Evolutionary conservation across 441 rosid species (phyloP), one percentile per base, ranked within the genome.

Genomic region (Erodium moschatum): DNA sequence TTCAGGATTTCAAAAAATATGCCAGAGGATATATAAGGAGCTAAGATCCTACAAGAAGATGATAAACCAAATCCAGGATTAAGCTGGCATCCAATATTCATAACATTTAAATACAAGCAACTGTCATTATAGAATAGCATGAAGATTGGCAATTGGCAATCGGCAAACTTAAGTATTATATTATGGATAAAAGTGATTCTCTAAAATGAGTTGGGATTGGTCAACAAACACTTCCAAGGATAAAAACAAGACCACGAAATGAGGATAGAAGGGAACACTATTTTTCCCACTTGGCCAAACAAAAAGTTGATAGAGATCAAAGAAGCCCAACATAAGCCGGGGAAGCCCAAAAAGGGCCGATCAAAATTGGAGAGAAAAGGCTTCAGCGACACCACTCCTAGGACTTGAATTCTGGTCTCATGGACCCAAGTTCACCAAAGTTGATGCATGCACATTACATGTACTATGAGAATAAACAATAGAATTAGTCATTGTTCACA

Each of bases 21-120:
- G 67, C 90, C 91, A 20, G 70, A 73, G n/a, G 96, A 86, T 80
- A 91, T 88, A 67, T 77, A 78, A 10, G 95, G 90, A 73, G 91
- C 89, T 82, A 92, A 71, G 31, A 89, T 50, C 79, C 95, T 93
- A 74, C 69, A 77, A 74, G 52, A 68, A 72, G 65, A 73, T 29
- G 33, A 64, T 15, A 6, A 71, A 6, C 35, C 19, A 56, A 33
- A 68, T 58, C 29, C 19, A 5, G 31, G 70, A 76, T 48, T 12
- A 1, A 48, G n/a, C 2, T 13, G 56, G 16, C 56, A 48, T 3
- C 5, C 15, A 48, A n/a, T 48, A 9, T 48, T 13, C 56, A 48
- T 2, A 48, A 48, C 16, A 48, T 48, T 48, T 48, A 2, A 2
- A 48, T n/a, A 48, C 16, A 48, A 48, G 16, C 16, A 68, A 61